Evolutionary conservation across 345 rosid species (phyloP), one percentile per base, ranked within the genome.

Genomic region (Physaria fendleri): DNA sequence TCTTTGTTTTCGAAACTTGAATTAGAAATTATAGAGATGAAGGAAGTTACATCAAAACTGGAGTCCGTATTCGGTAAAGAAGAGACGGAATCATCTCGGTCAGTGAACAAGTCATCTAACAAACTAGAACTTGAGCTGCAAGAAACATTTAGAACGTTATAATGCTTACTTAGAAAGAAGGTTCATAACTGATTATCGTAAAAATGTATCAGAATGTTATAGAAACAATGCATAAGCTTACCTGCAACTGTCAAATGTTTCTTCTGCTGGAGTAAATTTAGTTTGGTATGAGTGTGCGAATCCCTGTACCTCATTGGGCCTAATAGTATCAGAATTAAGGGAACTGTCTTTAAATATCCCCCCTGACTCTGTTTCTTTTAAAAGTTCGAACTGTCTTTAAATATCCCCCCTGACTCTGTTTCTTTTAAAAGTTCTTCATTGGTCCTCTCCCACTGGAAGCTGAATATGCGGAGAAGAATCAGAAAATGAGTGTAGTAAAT

Each of bases 91-190:
- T 70, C 74, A 18, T 70, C 69, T 33, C 48, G 3, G 34, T 70
- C 69, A 20, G 74, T 56, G 59, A 62, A 70, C 10, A 70, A 40
- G 47, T 69, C 62, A 48, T 70, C 74, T 38, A 69, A 70, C 12
- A 64, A 63, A 44, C 38, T 24, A 54, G 69, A 65, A 32, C 0
- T 40, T 21, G 65, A 9, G 49, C 74, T 70, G 65, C 40, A 24
- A 22, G 5, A 56, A 70, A 33, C 63, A 68, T 21, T 17, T 37
- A 37, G 6, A 53, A 9, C 33, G 23, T 16, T 11, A 66, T 14
- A 17, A 57, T 34, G 28, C 11, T 14, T 45, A 52, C 35, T 35
- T 35, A 18, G 5, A 14, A 64, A 32, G 17, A 40, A 12, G 53
- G 5, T 40, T 52, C 39, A 20, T 6, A 23, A 32, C 43, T 33